Evolutionary conservation across 805 yeast species (phyloP).

Genomic region (Zygosaccharomyces bisporus): DNA sequence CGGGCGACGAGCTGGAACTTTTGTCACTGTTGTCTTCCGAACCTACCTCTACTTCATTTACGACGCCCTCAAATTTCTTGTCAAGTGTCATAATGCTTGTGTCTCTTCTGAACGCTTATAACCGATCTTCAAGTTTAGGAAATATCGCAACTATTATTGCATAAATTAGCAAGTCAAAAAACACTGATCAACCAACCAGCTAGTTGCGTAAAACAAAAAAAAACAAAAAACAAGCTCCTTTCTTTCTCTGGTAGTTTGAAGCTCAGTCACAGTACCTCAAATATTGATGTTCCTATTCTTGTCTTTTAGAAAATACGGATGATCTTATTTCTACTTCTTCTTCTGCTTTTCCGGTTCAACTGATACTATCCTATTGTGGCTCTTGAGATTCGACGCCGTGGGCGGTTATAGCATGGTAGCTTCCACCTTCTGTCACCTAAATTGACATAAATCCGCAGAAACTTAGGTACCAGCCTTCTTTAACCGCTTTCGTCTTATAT

Average conservation of each 20-base stretch:
- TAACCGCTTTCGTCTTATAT: slow-evolving; percentile 1
- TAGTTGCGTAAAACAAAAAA: too few species aligned
- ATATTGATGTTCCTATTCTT: too few species aligned
- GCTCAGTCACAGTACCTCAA: neutral
- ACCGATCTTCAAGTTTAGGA: neutral
- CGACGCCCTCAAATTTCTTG: neutral
- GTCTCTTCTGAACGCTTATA: neutral
- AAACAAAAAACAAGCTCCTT: neutral
- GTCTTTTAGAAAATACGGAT: neutral
- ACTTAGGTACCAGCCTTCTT: neutral
- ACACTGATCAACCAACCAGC: neutral
- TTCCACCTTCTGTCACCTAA: neutral
- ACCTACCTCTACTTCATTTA: neutral
- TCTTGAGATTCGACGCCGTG: neutral
- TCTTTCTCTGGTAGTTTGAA: neutral
- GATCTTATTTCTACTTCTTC: neutral
- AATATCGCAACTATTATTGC: neutral
- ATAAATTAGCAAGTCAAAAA: neutral
- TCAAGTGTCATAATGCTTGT: neutral
- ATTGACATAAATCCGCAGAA: neutral
- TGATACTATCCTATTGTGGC: neutral
- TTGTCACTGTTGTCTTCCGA: neutral
- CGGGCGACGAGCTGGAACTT: neutral
- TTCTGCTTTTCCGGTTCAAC: neutral
- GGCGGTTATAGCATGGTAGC: slow-evolving; percentile 1